A percentile compares a stretch with the other conserved stretches of the same genome.
Conservation (phyloP, 495 filamentous ascomycete species). For the Tetracladium setigerum region DNA sequence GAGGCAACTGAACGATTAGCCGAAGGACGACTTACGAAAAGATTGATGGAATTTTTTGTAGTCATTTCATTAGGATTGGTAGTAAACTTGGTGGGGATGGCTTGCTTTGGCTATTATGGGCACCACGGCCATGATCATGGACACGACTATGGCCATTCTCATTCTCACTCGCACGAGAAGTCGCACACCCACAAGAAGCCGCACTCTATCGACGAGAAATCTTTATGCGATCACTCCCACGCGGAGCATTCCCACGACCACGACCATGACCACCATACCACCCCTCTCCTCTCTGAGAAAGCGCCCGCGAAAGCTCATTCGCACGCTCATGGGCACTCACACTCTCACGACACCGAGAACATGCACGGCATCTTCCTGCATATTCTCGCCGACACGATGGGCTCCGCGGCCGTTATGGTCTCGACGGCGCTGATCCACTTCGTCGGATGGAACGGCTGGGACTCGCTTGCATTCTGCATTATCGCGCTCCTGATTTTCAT, state of each 20-base stretch:
- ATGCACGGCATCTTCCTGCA: slow-evolving; percentile 99
- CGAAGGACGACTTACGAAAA: slow-evolving; percentile 72
- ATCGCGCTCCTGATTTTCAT: slow-evolving; percentile 90
- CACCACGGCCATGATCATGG: slow-evolving; percentile 58
- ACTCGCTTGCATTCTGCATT: slow-evolving; percentile 89
- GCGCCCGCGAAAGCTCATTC: slow-evolving; percentile 14
- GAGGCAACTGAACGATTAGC: slow-evolving; percentile 84
- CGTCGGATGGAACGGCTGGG: slow-evolving; percentile 84
- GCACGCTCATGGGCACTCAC: slow-evolving; percentile 31
- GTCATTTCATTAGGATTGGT: slow-evolving; percentile 78
- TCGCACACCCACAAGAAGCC: slow-evolving; percentile 32
- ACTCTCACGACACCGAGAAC: slow-evolving; percentile 85
- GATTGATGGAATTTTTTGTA: slow-evolving; percentile 77
- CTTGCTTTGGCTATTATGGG: slow-evolving; percentile 68
- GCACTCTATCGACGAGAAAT: slow-evolving; percentile 6
- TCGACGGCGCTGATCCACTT: slow-evolving; percentile 84
- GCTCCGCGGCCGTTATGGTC: slow-evolving; percentile 88
- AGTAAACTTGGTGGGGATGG: slow-evolving; percentile 89
- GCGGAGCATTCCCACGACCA: slow-evolving; percentile 19
- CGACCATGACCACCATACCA: no score
- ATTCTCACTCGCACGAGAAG: background rate
- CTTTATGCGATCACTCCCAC: slow-evolving; percentile 16
- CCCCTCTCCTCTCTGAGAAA: slow-evolving; percentile 18
- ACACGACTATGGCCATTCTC: slow-evolving; percentile 23
- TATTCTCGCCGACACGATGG: slow-evolving; percentile 89